Base-by-base conservation (phyloP, 805 yeast species). In the Clavispora vitiphila region DNA sequence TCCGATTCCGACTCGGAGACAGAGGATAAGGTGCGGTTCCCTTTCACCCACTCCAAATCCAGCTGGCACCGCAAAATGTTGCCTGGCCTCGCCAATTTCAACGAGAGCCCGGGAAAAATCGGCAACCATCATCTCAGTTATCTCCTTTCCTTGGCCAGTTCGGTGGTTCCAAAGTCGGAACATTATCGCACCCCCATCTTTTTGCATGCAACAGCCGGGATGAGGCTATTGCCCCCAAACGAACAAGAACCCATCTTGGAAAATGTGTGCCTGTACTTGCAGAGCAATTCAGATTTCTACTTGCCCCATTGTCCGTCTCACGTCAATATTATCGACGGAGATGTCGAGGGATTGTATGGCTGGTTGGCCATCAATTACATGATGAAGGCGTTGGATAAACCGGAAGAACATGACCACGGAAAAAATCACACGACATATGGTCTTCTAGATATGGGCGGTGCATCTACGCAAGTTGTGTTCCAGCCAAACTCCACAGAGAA, bases 121-220 rank as follows among this genome's bases (percentile, higher is more conserved):
- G 81, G 82, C 2, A 65, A 69, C 10, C 71, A 71, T 26, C 83
- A 80, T 51, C 50, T 81, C 11, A 67, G 69, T 29, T 60, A 65
- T 37, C 56, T 83, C n/a, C 60, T 82, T 30, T 58, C 69, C 2
- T 61, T 71, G 21, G 76, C 81, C 6, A 60, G 71, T 38, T 58
- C 69, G 8, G 64, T 78, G 6, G 74, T 83, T 2, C 90, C 90
- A 12, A 62, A 66, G 40, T 74, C 77, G 14, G 86, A 81, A 54
- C 80, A 77, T 38, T 53, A 53, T 8, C 55, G 87, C 37, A 83
- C 90, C 0, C 90, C 90, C 0, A 67, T 83, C 1, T 81, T 80
- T 49, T 56, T 83, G 6, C 86, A 82, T 57, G 80, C 86, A 1
- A 82, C 88, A 0, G 88, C 84, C 0, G 86, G 86, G 0, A 73